Percentiles rank a stretch among this genome's conserved stretches.
phyloP scores from a whole-genome alignment of 164 flowering plant species.

The Umbellularia californica region DNA sequence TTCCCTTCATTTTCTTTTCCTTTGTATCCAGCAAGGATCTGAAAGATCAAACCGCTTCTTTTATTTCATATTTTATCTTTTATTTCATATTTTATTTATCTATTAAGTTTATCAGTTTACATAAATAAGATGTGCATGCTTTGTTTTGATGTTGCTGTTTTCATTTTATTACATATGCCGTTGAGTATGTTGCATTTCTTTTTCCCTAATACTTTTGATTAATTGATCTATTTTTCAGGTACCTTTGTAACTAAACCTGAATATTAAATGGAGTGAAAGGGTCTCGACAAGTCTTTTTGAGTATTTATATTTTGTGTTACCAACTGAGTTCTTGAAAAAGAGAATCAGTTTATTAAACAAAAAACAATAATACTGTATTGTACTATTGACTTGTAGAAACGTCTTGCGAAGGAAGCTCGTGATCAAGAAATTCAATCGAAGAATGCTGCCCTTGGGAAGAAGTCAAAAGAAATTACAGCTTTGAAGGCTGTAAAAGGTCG shows the following conservation, averaged over 20 bases:
- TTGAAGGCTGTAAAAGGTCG: constrained; percentile 69
- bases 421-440: constrained; percentile 83
- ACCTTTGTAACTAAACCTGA: not conserved
- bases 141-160: not conserved
- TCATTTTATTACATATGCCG: too few species aligned
- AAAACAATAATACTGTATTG: not conserved
- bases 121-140: too few species aligned
- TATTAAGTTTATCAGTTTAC: too few species aligned
- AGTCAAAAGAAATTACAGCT: constrained; percentile 59
- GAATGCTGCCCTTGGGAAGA: constrained; percentile 80
- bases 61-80: not conserved
- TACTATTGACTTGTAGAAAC: constrained; percentile 45
- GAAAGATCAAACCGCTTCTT: too few species aligned
- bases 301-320: not conserved
- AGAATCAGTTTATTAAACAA: too few species aligned
- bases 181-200: not conserved
- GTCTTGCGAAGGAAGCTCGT: constrained; percentile 90
- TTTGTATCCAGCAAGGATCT: too few species aligned
- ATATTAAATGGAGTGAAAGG: not conserved
- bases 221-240: not conserved
- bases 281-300: not conserved
- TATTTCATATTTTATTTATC: not conserved
- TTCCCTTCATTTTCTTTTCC: too few species aligned
- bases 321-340: not conserved
- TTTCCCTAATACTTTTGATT: not conserved